A percentile compares a stretch with the other conserved stretches of the same genome.
Conservation (phyloP, 768 basidiomycete genomes). For the Boletus subcaerulescens region DNA sequence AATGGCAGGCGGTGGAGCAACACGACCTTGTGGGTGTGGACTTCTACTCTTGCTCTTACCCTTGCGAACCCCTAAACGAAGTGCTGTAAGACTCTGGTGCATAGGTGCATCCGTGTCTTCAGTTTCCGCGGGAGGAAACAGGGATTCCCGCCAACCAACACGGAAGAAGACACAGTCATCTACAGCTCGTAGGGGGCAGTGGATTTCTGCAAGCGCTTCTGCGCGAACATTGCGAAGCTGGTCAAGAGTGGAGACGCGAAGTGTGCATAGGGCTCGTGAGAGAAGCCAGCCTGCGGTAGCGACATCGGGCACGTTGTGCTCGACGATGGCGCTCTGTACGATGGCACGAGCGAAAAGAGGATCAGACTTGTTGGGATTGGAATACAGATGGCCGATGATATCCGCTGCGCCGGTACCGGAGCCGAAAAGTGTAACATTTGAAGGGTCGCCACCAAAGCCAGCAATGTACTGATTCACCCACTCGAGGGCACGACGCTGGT, state of each 20-base stretch:
- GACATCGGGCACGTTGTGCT: conserved; percentile 59
- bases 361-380: conserved; percentile 51
- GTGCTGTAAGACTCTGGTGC: conserved; percentile 15
- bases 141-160: conserved; percentile 51
- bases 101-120: conserved; percentile 17
- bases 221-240: conserved; percentile 60
- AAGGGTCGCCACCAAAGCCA: conserved; percentile 67
- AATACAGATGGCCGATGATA: conserved; percentile 62
- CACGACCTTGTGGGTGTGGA: conserved; percentile 25
- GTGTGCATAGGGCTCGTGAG: conserved; percentile 55
- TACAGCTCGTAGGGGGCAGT: conserved; percentile 50
- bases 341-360: conserved; percentile 74
- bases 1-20: conserved; percentile 8
- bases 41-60: conserved; percentile 26
- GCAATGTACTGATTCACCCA: conserved; percentile 60
- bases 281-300: conserved; percentile 64
- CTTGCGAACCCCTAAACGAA: conserved; percentile 27
- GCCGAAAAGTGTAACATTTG: conserved; percentile 42
- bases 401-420: conserved; percentile 47
- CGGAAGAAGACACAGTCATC: conserved; percentile 73
- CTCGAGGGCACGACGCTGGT: conserved; percentile 62
- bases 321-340: conserved; percentile 67
- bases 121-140: conserved; percentile 31
- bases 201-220: conserved; percentile 53
- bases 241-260: conserved; percentile 53